Percentiles rank a stretch among this genome's conserved stretches.
Evolutionary conservation across 2,329 filamentous ascomycete species (phyloP).

Genomic region (Fusarium sarcochroum): DNA sequence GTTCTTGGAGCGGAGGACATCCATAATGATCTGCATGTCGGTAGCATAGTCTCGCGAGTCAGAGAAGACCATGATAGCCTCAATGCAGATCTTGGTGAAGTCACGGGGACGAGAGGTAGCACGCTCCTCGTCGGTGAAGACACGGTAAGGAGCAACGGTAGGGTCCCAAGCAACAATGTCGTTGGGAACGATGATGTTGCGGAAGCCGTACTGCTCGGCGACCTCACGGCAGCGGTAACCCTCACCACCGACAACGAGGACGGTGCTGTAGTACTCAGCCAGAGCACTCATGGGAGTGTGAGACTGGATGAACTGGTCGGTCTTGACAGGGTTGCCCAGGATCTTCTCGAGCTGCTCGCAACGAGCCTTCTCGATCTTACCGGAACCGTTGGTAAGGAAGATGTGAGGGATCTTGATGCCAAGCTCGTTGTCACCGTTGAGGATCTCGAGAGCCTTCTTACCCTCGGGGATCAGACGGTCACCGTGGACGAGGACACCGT

Average conservation of each 20-base stretch:
- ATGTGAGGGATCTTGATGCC: slow-evolving; percentile 91
- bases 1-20: slow-evolving; percentile 82
- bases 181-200: slow-evolving; percentile 83
- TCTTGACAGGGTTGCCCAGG: slow-evolving; percentile 45
- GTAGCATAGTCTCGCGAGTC: slow-evolving; percentile 94
- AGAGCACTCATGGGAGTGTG: slow-evolving; percentile 85
- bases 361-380: slow-evolving; percentile 88
- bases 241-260: slow-evolving; percentile 82
- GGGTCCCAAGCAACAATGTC: slow-evolving; percentile 83
- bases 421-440: slow-evolving; percentile 80
- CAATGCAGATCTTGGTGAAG: slow-evolving; percentile 83
- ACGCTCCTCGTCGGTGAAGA: slow-evolving; percentile 73
- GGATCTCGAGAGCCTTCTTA: slow-evolving; percentile 75
- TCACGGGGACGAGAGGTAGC: slow-evolving; percentile 77
- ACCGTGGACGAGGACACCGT: slow-evolving; percentile 88
- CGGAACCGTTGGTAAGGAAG: slow-evolving; percentile 92
- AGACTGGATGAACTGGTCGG: slow-evolving; percentile 78
- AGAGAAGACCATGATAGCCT: slow-evolving; percentile 91
- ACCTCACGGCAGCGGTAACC: slow-evolving; percentile 74
- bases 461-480: slow-evolving; percentile 84
- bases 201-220: slow-evolving; percentile 77
- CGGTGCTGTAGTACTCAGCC: slow-evolving; percentile 82
- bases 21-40: slow-evolving; percentile 83
- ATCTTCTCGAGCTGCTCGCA: slow-evolving; percentile 79
- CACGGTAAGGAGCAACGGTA: slow-evolving; percentile 83